Base-by-base conservation (phyloP, 176 grass and related monocot genomes). In the Phragmites australis region DNA sequence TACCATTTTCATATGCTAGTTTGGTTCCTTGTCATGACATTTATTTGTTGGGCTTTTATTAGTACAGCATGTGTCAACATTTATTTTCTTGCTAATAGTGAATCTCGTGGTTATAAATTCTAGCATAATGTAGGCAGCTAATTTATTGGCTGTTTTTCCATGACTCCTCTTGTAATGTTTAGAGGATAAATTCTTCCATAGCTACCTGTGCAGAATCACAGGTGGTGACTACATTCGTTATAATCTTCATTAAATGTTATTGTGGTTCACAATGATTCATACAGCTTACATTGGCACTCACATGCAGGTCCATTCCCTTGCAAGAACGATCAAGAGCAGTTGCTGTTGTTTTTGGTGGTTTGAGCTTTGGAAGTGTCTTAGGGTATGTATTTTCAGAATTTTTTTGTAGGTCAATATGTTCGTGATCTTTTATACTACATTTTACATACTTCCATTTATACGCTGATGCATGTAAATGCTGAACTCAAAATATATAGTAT, bases 261-360 rank as follows among this genome's bases (percentile, higher is more conserved):
- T 77, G 22, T 70, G 19, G 8, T 49, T 56, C 15, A 39, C 41
- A 47, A 65, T 34, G 14, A 2, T 67, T 54, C 44, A 21, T 84
- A 72, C 8, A 62, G 14, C 52, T 6, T 62, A 68, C 50, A 43
- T 83, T 63, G 34, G 14, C 44, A 60, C 23, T 31, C 75, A 85
- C 85, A 47, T 93, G 52, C 83, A 98, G 96, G 79, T 89, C 85
- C 74, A 93, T 98, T 82, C 96, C 92, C 37, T 62, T 88, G 76
- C 70, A 91, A 95, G 92, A 94, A 76, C 81, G 96, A 30, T 98
- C 96, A 69, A 93, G 96, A 90, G 96, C 92, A 63, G 96, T 98
- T 83, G 90, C 96, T 83, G 48, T 98, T 86, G 96, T 98, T 60
- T 98, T 98, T 95, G 96, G 96, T 68, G 92, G 96, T 63, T 90